Evolutionary conservation across 179 eudicot species (phyloP).

Genomic region (Nepenthes alata): DNA sequence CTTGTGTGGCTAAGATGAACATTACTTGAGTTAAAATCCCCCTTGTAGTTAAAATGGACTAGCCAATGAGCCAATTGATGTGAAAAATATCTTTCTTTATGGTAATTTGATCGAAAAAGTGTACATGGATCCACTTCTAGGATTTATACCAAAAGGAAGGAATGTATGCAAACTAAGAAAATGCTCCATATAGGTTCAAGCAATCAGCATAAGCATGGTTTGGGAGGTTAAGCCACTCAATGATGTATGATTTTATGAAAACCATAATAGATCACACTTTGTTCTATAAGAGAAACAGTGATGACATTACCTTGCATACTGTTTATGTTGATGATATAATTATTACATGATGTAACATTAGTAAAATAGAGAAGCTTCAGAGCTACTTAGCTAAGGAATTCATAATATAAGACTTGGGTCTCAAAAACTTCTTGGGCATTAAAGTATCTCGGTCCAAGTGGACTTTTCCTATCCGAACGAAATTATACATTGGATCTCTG

Average conservation of each 20-base stretch:
- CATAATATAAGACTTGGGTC: neutral
- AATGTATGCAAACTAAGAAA: neutral
- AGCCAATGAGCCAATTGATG: neutral
- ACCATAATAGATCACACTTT: neutral
- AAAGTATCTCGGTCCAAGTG: neutral
- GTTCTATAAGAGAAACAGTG: neutral
- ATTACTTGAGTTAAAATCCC: too few species aligned
- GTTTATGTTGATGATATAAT: neutral
- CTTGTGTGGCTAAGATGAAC: too few species aligned
- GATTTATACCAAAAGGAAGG: neutral
- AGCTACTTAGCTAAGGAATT: neutral
- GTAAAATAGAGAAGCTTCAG: neutral
- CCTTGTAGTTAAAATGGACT: too few species aligned
- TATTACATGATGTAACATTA: too few species aligned
- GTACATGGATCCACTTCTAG: neutral
- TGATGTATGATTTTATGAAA: neutral
- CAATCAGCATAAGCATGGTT: neutral
- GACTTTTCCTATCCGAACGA: neutral
- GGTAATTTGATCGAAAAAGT: neutral
- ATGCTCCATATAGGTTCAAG: neutral
- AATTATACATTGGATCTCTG: neutral
- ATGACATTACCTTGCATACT: neutral
- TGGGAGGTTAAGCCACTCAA: neutral
- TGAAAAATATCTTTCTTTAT: neutral
- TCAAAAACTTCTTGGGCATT: neutral